Percentiles rank a stretch among this genome's conserved stretches.
Conservation (phyloP, 345 rosid species). For the Populus simonii region DNA sequence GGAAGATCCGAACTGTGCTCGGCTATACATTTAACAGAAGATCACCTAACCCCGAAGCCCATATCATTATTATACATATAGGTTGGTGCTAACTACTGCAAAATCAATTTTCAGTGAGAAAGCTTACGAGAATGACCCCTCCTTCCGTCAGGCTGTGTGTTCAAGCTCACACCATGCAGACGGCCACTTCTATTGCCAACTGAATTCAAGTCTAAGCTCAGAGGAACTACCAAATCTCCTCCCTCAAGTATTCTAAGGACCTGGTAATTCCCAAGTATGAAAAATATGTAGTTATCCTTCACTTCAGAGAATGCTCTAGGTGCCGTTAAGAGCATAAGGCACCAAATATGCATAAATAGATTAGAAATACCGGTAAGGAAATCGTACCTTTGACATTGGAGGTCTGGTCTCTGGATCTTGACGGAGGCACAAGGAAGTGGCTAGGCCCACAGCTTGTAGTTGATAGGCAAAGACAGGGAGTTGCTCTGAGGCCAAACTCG, state of each 20-base stretch:
- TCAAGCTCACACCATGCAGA: slow-evolving; percentile 41
- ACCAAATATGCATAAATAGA: background rate
- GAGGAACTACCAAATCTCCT: slow-evolving; percentile 38
- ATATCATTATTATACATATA: background rate
- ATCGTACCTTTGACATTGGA: slow-evolving; percentile 53
- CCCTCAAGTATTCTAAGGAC: slow-evolving; percentile 58
- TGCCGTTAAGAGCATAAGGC: background rate
- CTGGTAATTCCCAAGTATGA: slow-evolving; percentile 3
- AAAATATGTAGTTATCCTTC: background rate
- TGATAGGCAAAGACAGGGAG: slow-evolving; percentile 32
- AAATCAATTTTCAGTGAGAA: slow-evolving; percentile 35
- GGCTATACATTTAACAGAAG: slow-evolving; percentile 1
- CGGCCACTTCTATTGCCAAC: slow-evolving; percentile 62
- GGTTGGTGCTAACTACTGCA: background rate
- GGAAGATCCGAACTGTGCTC: background rate
- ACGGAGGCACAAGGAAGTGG: slow-evolving; percentile 45
- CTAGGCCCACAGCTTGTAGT: slow-evolving; percentile 44
- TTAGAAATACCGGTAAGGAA: background rate
- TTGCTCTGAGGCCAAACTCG: slow-evolving; percentile 33
- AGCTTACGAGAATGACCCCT: slow-evolving; percentile 49
- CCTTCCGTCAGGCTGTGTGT: slow-evolving; percentile 22
- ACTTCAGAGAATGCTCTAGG: background rate
- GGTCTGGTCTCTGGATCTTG: slow-evolving; percentile 55
- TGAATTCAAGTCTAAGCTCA: slow-evolving; percentile 46
- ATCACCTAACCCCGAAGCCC: background rate